Evolutionary conservation across 192 early-diverging fungal genomes (phyloP), one percentile per base, ranked within the genome.

Genomic region (Spizellomyces punctatus): DNA sequence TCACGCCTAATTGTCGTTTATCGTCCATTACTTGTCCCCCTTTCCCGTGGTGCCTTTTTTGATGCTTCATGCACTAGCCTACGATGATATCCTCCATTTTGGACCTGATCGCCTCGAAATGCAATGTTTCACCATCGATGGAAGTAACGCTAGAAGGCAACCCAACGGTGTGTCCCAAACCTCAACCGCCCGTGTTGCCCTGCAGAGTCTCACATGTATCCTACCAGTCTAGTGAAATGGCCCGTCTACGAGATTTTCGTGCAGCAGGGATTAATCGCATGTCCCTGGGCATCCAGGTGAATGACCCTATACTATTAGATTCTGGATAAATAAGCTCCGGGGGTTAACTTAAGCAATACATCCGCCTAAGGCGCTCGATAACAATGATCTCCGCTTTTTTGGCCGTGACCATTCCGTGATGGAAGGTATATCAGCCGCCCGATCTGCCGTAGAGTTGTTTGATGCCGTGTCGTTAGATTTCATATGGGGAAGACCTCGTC

Each of bases 401-500:
- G 73, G 70, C 14, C 64, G 80, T 16, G 76, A 78, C 57, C 80
- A 81, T 55, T 60, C 57, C 16, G 69, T 66, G 0, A 21, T 36
- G 41, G 73, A 81, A 22, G 79, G 68, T 0, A 10, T 71, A 0
- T 8, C 17, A 6, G 63, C 74, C 2, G 46, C 73, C 66, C 21
- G 64, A 45, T 42, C 46, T 27, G 79, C 69, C n/a, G 16, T 9
- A 17, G 46, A 48, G 14, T 22, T 73, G 14, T 77, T 81, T 48
- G 66, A 73, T 42, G 46, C 67, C 27, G 71, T 81, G 7, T 81
- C 80, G 5, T 27, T 74, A 5, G 80, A 81, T 62, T 75, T 77
- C 27, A 81, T 81, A 21, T 81, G 75, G 74, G 80, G 80, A 17
- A 49, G 69, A n/a, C 73, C 73, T n/a, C 61, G 74, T 6, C 80